Evolutionary conservation across 805 yeast genomes (phyloP).

Genomic region (Candida parachauliodes): DNA sequence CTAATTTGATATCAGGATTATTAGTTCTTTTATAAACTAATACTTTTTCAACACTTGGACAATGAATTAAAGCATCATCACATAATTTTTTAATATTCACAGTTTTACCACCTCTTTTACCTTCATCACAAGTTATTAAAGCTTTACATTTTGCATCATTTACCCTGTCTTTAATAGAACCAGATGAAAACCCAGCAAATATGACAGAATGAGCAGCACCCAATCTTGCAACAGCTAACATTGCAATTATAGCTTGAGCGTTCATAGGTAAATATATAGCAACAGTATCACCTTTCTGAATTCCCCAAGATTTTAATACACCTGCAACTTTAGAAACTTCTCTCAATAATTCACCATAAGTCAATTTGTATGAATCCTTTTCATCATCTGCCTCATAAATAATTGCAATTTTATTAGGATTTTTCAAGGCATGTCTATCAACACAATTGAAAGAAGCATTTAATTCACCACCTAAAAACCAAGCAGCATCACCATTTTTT

Average conservation of each 20-base stretch:
- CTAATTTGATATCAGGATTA: slow-evolving; percentile 47
- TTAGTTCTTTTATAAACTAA: slow-evolving; percentile 75
- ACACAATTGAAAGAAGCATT: slow-evolving; percentile 81
- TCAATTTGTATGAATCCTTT: slow-evolving; percentile 54
- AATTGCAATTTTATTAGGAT: slow-evolving; percentile 71
- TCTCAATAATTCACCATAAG: slow-evolving; percentile 68
- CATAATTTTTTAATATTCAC: slow-evolving; percentile 78
- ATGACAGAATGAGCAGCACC: slow-evolving; percentile 86
- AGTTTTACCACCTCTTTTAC: slow-evolving; percentile 78
- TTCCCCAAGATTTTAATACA: slow-evolving; percentile 61
- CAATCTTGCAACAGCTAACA: slow-evolving; percentile 73
- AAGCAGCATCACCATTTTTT: slow-evolving; percentile 52
- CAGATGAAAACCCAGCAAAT: slow-evolving; percentile 80
- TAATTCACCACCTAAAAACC: slow-evolving; percentile 78
- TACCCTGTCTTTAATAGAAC: slow-evolving; percentile 68
- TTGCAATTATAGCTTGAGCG: slow-evolving; percentile 70
- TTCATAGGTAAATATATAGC: slow-evolving; percentile 87
- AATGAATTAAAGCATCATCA: slow-evolving; percentile 68
- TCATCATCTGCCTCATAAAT: slow-evolving; percentile 83
- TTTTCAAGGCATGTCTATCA: slow-evolving; percentile 71
- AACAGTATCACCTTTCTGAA: slow-evolving; percentile 78
- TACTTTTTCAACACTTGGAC: slow-evolving; percentile 67
- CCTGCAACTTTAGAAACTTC: slow-evolving; percentile 72
- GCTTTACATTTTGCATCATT: slow-evolving; percentile 68
- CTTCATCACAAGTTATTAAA: slow-evolving; percentile 78